phyloP scores from a whole-genome alignment of 306 rosid genomes.

The Luffa acutangula region DNA sequence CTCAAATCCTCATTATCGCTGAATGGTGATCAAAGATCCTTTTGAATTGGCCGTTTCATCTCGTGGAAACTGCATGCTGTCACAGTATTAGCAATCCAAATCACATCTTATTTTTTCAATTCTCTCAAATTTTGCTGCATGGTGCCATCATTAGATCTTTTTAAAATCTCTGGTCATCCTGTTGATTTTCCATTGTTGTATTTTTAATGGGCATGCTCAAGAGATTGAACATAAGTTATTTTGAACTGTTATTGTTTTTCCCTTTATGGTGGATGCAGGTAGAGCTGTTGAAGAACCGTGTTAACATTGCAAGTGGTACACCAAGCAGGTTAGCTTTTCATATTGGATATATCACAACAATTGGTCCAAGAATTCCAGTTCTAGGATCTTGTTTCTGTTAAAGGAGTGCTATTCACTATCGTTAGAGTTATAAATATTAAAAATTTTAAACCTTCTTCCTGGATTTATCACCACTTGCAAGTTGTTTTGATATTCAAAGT shows the following conservation, averaged over 20 bases:
- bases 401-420: background rate
- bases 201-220: background rate
- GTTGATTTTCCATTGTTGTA: background rate
- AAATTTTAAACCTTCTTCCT: background rate
- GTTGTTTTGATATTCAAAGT: background rate
- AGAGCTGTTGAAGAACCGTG: constrained; percentile 60
- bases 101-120: background rate
- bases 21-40: background rate
- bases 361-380: background rate
- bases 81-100: background rate
- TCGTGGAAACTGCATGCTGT: background rate
- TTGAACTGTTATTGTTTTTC: constrained; percentile 1
- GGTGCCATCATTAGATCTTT: background rate
- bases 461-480: background rate
- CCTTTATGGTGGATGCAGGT: constrained; percentile 35
- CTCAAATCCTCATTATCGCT: background rate
- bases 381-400: background rate
- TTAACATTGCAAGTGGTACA: constrained; percentile 85
- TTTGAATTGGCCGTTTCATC: background rate
- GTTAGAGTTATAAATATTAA: background rate
- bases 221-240: background rate
- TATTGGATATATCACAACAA: background rate
- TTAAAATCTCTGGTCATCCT: background rate
- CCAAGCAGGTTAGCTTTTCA: constrained; percentile 67
- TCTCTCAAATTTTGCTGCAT: background rate